Base-by-base conservation (phyloP, 345 rosid genomes). In the Orychophragmus violaceus region DNA sequence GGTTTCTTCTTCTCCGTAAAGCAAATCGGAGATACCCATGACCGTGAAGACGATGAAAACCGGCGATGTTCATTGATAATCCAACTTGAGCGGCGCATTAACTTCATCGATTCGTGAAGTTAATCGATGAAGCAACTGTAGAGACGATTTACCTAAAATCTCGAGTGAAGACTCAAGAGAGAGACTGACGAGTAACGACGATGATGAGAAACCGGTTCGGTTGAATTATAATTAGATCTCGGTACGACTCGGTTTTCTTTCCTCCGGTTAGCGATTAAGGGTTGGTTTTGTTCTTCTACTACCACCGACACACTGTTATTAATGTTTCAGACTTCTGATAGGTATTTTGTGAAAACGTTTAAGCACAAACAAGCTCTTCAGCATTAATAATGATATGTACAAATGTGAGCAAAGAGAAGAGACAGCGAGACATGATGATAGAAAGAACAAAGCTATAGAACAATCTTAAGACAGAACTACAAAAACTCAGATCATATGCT, bases 1-100 rank as follows among this genome's bases (percentile, higher is more conserved):
- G 77, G 68, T 33, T 49, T 46, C 66, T 77, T 71, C 41, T 45
- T 37, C 63, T 71, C 70, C 1, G 68, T 49, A 32, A 64, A 37
- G 52, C 52, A 73, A 55, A 85, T 79, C 6, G 90, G 90, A 74
- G 88, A 82, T 54, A 88, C 51, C 93, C 96, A 82, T 78, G 87
- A 88, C 32, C 84, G 58, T 42, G 83, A 74, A 1, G 74, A 63
- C 6, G 82, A 68, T 30, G 77, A 76, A 53, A 79, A 74, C 2
- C 29, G 36, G 11, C 72, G 56, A 64, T 28, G 54, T 18, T 64
- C 32, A 6, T 14, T 61, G 51, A 74, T 37, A 14, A 76, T 21
- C 29, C 64, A 46, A 74, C 27, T 55, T 62, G 29, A 1, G 45
- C 45, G n/a, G 3, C 73, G 73, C 74, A 74, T 74, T 73, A n/a